Evolutionary conservation across 768 basidiomycete genomes (phyloP).

Genomic region (Boletus subparvulus): DNA sequence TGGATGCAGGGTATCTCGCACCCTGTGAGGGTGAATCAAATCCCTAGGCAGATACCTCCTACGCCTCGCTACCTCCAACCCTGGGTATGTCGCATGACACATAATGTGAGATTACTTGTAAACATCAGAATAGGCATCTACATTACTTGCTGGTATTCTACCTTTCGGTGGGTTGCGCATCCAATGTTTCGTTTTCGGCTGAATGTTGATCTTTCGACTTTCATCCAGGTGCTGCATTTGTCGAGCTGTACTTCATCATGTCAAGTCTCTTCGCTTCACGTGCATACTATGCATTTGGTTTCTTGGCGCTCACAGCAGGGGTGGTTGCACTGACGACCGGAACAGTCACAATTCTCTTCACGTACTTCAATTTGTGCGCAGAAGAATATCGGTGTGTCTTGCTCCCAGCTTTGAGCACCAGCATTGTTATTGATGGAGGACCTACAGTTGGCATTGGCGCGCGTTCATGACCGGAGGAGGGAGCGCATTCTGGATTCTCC

Average conservation of each 20-base stretch:
- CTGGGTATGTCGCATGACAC: slow-evolving; percentile 51
- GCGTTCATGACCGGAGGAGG: slow-evolving; percentile 91
- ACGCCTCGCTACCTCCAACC: slow-evolving; percentile 79
- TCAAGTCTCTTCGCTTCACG: slow-evolving; percentile 90
- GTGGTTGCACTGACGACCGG: slow-evolving; percentile 87
- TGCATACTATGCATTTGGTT: slow-evolving; percentile 96
- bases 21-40: slow-evolving; percentile 87
- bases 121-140: slow-evolving; percentile 50
- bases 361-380: slow-evolving; percentile 89
- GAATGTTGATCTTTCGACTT: not conserved
- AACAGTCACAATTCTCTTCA: slow-evolving; percentile 85
- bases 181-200: slow-evolving; percentile 1
- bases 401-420: not conserved
- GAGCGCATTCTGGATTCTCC: slow-evolving; percentile 86
- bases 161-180: slow-evolving; percentile 68
- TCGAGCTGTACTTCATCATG: slow-evolving; percentile 91
- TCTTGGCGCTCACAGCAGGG: slow-evolving; percentile 81
- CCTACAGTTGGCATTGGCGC: slow-evolving; percentile 92
- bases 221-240: slow-evolving; percentile 82
- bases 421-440: slow-evolving; percentile 2
- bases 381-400: slow-evolving; percentile 82
- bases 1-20: slow-evolving; percentile 60
- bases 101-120: slow-evolving; percentile 3
- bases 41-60: slow-evolving; percentile 95
- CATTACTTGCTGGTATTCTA: slow-evolving; percentile 84